Conservation (phyloP, 495 filamentous ascomycete genomes). For the Penicillium ochrochloron region DNA sequence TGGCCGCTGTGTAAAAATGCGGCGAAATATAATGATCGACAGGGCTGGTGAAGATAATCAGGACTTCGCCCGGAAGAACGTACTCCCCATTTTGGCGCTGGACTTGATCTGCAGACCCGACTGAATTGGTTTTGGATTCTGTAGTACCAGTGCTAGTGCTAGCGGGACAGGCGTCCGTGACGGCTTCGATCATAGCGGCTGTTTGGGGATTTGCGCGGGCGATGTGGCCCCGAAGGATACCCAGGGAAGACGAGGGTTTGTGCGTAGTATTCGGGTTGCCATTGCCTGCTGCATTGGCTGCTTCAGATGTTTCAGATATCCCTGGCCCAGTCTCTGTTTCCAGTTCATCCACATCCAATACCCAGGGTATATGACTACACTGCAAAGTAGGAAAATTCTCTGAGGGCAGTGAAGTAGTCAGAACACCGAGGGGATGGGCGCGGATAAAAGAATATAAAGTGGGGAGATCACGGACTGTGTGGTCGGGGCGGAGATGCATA, state of each 20-base stretch:
- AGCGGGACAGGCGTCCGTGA: conserved; percentile 26
- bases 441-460: conserved; percentile 51
- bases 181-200: conserved; percentile 57
- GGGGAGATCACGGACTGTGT: conserved; percentile 45
- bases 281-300: not conserved
- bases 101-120: not conserved
- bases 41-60: conserved; percentile 58
- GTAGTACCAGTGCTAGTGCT: not conserved
- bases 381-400: conserved; percentile 44
- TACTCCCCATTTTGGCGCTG: not conserved
- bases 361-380: conserved; percentile 55
- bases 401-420: conserved; percentile 55
- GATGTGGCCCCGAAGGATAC: conserved; percentile 47
- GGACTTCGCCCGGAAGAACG: conserved; percentile 36
- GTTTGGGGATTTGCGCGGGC: conserved; percentile 56
- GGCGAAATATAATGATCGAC: conserved; percentile 62
- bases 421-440: conserved; percentile 52
- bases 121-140: no score
- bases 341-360: conserved; percentile 40
- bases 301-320: not conserved
- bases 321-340: not conserved
- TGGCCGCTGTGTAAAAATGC: conserved; percentile 62
- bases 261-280: not conserved
- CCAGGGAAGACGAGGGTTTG: not conserved
- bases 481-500: conserved; percentile 55